phyloP scores from a whole-genome alignment of 495 filamentous ascomycete genomes.

The Astrocystis sublimbata region DNA sequence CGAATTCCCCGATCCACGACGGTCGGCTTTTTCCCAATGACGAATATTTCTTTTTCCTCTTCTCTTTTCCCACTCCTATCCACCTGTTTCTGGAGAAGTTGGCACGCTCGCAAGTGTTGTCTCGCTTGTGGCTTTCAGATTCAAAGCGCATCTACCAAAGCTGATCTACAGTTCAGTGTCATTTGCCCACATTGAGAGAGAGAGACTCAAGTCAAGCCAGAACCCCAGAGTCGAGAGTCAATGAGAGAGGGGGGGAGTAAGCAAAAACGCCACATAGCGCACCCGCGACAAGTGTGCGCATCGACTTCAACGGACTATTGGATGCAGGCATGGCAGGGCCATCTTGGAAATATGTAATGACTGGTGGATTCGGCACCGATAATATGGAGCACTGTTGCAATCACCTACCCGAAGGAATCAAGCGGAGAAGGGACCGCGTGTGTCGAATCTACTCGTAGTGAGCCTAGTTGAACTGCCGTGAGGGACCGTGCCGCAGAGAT shows the following conservation, averaged over 20 bases:
- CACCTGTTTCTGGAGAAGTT: not conserved
- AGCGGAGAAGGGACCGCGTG: slow-evolving; percentile 3
- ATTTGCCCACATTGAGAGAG: not conserved
- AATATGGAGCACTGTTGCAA: slow-evolving; percentile 3
- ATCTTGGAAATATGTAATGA: not conserved
- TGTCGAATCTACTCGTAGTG: not conserved
- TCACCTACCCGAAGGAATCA: not conserved
- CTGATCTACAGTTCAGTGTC: not conserved
- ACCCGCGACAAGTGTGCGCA: not conserved
- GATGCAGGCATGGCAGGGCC: not conserved
- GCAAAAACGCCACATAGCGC: not conserved
- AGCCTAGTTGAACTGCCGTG: not conserved
- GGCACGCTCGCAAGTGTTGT: not conserved
- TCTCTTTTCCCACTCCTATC: not conserved
- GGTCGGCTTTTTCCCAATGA: not conserved
- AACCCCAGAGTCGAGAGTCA: too few species aligned
- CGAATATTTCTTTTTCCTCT: not conserved
- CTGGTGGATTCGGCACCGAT: slow-evolving; percentile 4
- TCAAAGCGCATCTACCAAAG: not conserved
- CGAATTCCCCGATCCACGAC: not conserved
- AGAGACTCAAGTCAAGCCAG: too few species aligned
- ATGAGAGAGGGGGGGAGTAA: not conserved
- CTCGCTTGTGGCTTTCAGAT: not conserved
- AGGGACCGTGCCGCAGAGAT: not conserved
- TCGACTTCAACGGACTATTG: not conserved